phyloP scores from a whole-genome alignment of 805 yeast genomes.

The Lachancea sp. region DNA sequence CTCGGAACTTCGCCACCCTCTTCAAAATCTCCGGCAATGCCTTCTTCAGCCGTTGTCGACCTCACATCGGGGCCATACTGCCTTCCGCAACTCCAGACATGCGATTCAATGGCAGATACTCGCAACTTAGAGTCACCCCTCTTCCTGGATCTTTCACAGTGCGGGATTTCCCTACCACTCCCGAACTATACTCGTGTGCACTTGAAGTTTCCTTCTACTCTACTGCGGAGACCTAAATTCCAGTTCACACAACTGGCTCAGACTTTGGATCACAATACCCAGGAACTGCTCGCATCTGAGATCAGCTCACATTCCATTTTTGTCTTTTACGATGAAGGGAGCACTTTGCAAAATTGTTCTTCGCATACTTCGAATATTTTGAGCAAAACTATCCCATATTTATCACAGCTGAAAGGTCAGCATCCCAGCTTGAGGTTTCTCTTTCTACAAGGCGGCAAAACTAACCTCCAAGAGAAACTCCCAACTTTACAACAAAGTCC shows the following conservation, averaged over 20 bases:
- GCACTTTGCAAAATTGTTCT: slow-evolving; percentile 20
- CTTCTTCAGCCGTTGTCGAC: background rate
- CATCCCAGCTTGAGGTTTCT: background rate
- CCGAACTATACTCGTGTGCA: slow-evolving; percentile 21
- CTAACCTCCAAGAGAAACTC: background rate
- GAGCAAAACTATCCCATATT: slow-evolving; percentile 18
- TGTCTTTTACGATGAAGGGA: slow-evolving; percentile 26
- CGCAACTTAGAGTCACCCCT: slow-evolving; percentile 10
- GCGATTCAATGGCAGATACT: slow-evolving; percentile 2
- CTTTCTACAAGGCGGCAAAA: slow-evolving; percentile 8
- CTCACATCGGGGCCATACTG: background rate
- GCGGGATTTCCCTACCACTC: slow-evolving; percentile 15
- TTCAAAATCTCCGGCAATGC: background rate
- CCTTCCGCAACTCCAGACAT: slow-evolving; percentile 1
- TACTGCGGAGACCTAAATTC: slow-evolving; percentile 28
- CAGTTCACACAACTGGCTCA: slow-evolving; percentile 25
- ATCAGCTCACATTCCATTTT: slow-evolving; percentile 17
- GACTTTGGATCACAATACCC: slow-evolving; percentile 15
- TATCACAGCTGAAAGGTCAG: slow-evolving; percentile 4
- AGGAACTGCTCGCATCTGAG: slow-evolving; percentile 13
- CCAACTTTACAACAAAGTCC: background rate
- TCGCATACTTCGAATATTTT: slow-evolving; percentile 23
- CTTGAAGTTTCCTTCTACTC: slow-evolving; percentile 29
- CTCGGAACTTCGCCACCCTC: background rate
- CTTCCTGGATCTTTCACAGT: slow-evolving; percentile 21